phyloP scores from a whole-genome alignment of 192 early-diverging fungal species.

The Entrophospora sp. region DNA sequence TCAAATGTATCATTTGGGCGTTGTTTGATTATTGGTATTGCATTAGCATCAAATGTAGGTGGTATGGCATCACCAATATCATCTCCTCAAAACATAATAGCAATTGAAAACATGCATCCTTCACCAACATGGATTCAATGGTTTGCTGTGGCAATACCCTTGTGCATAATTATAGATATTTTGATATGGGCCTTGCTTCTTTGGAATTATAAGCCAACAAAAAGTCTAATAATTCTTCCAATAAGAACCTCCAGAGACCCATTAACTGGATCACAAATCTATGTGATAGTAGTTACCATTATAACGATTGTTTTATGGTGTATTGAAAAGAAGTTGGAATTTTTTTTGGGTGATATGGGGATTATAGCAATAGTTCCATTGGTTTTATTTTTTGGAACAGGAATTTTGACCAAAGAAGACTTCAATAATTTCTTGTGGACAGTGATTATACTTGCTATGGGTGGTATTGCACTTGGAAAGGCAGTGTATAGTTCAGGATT shows the following conservation, averaged over 20 bases:
- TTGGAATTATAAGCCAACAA: slow-evolving; percentile 66
- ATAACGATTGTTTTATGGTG: slow-evolving; percentile 87
- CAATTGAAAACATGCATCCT: slow-evolving; percentile 86
- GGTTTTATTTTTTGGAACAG: slow-evolving; percentile 78
- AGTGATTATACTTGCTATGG: slow-evolving; percentile 85
- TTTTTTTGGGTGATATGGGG: slow-evolving; percentile 88
- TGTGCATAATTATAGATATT: slow-evolving; percentile 70
- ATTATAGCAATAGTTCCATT: slow-evolving; percentile 85
- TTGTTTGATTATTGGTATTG: slow-evolving; percentile 88
- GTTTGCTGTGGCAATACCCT: slow-evolving; percentile 78
- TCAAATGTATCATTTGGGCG: slow-evolving; percentile 65
- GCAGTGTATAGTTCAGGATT: slow-evolving; percentile 84
- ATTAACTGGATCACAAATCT: slow-evolving; percentile 56
- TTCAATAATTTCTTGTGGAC: slow-evolving; percentile 95
- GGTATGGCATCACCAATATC: slow-evolving; percentile 96
- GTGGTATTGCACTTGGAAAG: slow-evolving; percentile 86
- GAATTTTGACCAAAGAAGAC: slow-evolving; percentile 88
- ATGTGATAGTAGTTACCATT: slow-evolving; percentile 61
- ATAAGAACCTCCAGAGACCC: slow-evolving; percentile 49
- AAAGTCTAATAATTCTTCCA: slow-evolving; percentile 43
- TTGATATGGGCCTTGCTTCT: slow-evolving; percentile 77
- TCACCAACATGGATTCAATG: slow-evolving; percentile 83
- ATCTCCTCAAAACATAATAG: slow-evolving; percentile 97
- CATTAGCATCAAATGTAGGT: slow-evolving; percentile 89
- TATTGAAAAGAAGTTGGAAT: slow-evolving; percentile 61